phyloP scores from a whole-genome alignment of 2,329 filamentous ascomycete species.

The Xylaria sp. region DNA sequence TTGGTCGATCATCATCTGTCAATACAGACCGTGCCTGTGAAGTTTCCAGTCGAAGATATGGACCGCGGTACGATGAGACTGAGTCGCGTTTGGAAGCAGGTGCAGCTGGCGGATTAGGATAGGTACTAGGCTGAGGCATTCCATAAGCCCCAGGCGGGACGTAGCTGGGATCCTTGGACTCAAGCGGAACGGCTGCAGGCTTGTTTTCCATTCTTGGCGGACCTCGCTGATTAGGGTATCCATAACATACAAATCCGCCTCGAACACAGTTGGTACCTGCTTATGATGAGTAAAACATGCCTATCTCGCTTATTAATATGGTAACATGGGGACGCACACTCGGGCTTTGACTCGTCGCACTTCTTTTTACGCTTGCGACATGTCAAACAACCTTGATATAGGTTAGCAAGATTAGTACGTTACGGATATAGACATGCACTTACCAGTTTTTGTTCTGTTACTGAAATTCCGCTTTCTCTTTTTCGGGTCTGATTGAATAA shows the following conservation, averaged over 20 bases:
- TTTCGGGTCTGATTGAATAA: constrained; percentile 70
- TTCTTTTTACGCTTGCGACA: constrained; percentile 96
- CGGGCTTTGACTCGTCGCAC: constrained; percentile 92
- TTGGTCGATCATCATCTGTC: constrained; percentile 68
- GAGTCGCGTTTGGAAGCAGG: constrained; percentile 63
- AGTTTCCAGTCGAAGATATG: constrained; percentile 70
- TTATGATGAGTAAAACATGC: constrained; percentile 39
- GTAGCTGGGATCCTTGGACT: constrained; percentile 81
- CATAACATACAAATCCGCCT: constrained; percentile 90
- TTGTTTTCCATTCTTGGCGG: constrained; percentile 83
- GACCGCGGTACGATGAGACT: constrained; percentile 69
- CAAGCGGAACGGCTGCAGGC: constrained; percentile 76
- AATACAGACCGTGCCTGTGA: constrained; percentile 67
- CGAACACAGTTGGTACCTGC: constrained; percentile 88
- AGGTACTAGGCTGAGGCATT: constrained; percentile 61
- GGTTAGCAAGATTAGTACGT: constrained; percentile 18
- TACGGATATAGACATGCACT: constrained; percentile 19
- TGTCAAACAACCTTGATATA: constrained; percentile 73
- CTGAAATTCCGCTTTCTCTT: constrained; percentile 86
- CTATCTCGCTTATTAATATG: neutral
- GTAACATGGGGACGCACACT: constrained; percentile 72
- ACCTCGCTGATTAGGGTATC: constrained; percentile 84
- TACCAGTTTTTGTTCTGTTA: constrained; percentile 87
- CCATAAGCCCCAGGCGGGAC: constrained; percentile 71
- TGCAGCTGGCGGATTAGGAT: constrained; percentile 48